Evolutionary conservation across 1,284 basidiomycete genomes (phyloP).

Genomic region (Ustanciosporium gigantosporum): DNA sequence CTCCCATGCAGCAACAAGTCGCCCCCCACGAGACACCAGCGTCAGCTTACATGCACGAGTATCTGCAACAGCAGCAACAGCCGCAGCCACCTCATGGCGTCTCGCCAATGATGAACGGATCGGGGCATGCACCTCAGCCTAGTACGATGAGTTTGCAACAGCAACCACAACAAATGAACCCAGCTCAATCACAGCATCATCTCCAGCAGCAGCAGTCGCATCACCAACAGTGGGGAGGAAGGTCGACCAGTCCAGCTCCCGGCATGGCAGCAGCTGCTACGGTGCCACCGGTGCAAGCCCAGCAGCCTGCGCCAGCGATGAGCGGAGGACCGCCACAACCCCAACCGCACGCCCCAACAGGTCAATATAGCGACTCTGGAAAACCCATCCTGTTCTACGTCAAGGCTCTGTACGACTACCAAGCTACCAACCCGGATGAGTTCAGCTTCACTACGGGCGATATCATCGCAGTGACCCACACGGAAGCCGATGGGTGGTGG

Average conservation of each 20-base stretch:
- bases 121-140: constrained; percentile 15
- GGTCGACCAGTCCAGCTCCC: constrained; percentile 22
- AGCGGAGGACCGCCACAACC: constrained; percentile 3
- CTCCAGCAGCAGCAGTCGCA: constrained; percentile 13
- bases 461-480: constrained; percentile 87
- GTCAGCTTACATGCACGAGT: constrained; percentile 59
- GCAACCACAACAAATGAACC: too few species aligned
- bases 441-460: constrained; percentile 84
- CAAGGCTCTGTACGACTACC: constrained; percentile 84
- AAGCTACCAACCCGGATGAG: constrained; percentile 81
- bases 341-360: constrained; percentile 65
- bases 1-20: constrained; percentile 47
- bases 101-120: constrained; percentile 35
- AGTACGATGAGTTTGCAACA: constrained; percentile 17
- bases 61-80: constrained; percentile 50
- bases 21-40: constrained; percentile 44
- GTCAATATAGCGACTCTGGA: constrained; percentile 76
- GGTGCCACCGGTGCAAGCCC: constrained; percentile 20
- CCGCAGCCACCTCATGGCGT: constrained; percentile 8
- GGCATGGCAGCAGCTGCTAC: constrained; percentile 34
- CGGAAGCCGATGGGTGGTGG: constrained; percentile 95
- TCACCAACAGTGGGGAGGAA: constrained; percentile 20
- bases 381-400: constrained; percentile 77
- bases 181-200: too few species aligned
- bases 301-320: constrained; percentile 8